Base-by-base conservation (phyloP, 2,329 filamentous ascomycete species). In the Colletotrichum lupini region DNA sequence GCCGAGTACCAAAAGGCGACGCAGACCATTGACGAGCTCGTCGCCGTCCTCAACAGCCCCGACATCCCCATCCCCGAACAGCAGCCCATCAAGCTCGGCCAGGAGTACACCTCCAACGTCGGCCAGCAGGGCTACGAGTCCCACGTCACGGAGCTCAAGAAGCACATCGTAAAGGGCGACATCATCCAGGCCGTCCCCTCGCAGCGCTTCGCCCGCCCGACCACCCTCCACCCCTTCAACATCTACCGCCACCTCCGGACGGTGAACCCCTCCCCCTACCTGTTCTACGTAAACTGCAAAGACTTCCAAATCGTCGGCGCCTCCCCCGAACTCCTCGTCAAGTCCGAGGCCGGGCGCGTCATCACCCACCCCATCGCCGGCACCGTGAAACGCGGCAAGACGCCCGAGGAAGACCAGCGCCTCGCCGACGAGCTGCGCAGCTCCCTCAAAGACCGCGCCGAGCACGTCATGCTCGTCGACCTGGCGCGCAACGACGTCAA, bases 131-230 rank as follows among this genome's bases (percentile, higher is more conserved):
- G 97, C 49, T 99, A 99, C 84, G 95, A 98, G 85, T 86, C 84
- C n/a, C 96, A 98, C 81, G 97, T 99, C 68, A 92, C 90, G 28
- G 87, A 85, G 59, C 88, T 99, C 73, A 98, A 98, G 87, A 88
- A 95, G 83, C 96, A 98, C 86, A 98, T 99, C 78, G 89, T 91
- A 78, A 89, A 90, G 75, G 97, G 97, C 77, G 95, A 98, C 86
- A 98, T 99, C 81, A 98, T 99, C 84, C 97, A 99, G 83, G 95
- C 95, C 1, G 97, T 99, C 19, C 97, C 97, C 1, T 98, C 95
- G 55, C 97, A 99, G 84, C 92, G 97, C 65, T 94, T 98, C 80
- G 92, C 95, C 8, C 91, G 96, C 32, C 95, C 95, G 16, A 99
- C 97, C 3, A 92, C 91, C 68, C 87, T 99, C 56, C 97, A 99